Percentiles rank a stretch among this genome's conserved stretches.
These are phyloP conservation scores for Leishmania braziliensis DNA, from an alignment of 208 protist species.

Conservation along the genomic window DNA sequence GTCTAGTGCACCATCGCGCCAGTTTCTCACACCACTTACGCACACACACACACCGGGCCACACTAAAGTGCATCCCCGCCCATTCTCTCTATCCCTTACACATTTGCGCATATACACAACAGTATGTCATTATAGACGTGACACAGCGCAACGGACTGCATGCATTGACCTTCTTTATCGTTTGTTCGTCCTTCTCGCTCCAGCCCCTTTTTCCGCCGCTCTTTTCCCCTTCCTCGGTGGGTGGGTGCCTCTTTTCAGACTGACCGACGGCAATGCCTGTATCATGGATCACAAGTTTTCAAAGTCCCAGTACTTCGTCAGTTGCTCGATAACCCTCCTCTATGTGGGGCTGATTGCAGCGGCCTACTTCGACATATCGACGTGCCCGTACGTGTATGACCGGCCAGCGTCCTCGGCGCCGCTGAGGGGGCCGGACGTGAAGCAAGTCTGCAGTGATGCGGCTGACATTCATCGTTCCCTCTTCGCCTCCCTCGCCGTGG, in stretches of 20 bases:
- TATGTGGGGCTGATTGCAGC: constrained; percentile 52
- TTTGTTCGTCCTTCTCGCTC: neutral
- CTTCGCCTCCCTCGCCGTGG: constrained; percentile 31
- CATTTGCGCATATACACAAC: too few species aligned
- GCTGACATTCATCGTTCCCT: constrained; percentile 28
- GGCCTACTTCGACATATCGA: constrained; percentile 67
- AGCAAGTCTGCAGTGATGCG: constrained; percentile 11
- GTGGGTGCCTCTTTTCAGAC: neutral
- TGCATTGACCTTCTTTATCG: too few species aligned
- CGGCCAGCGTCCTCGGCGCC: constrained; percentile 23
- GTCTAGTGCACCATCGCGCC: neutral
- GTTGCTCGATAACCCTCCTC: constrained; percentile 55
- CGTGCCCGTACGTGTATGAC: constrained; percentile 57
- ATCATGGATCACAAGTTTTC: constrained; percentile 61
- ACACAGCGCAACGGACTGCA: too few species aligned
- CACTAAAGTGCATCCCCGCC: neutral
- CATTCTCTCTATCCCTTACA: neutral
- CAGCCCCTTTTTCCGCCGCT: neutral
- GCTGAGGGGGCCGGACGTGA: constrained; percentile 7
- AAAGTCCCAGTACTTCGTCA: constrained; percentile 60
- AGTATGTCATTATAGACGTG: too few species aligned
- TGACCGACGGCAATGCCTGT: neutral
- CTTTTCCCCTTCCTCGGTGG: neutral
- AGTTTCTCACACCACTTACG: too few species aligned
- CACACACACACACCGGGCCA: too few species aligned